Percentiles rank a stretch among this genome's conserved stretches.
Evolutionary conservation across 768 basidiomycete species (phyloP).

Genomic region (Naganishia friedmannii): DNA sequence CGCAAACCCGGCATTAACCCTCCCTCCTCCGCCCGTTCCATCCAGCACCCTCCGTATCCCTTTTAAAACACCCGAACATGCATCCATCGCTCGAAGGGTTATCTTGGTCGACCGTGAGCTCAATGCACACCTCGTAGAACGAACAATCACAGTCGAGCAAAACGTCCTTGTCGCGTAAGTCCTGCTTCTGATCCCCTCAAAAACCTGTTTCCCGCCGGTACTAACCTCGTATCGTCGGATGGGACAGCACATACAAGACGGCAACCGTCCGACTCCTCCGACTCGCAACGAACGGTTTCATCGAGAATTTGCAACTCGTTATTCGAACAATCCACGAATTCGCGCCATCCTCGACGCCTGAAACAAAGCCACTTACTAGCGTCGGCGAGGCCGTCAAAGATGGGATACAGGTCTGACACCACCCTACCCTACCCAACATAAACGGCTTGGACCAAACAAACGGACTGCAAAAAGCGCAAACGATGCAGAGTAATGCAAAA

Average conservation of each 20-base stretch:
- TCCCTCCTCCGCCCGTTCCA: no score
- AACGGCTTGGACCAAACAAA: no score
- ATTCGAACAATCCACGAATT: constrained; percentile 78
- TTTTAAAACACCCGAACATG: constrained; percentile 70
- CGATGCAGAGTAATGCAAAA: no score
- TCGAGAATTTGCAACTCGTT: constrained; percentile 85
- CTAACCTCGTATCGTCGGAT: background rate
- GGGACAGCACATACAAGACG: constrained; percentile 58
- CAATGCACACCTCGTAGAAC: constrained; percentile 73
- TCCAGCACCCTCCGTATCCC: constrained; percentile 70
- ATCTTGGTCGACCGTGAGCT: constrained; percentile 85
- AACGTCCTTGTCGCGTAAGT: constrained; percentile 74
- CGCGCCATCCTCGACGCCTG: constrained; percentile 54
- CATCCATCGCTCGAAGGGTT: constrained; percentile 72
- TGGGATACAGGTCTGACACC: background rate
- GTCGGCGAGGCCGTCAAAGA: background rate
- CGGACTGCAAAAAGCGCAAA: no score
- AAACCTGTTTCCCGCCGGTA: background rate
- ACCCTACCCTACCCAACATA: no score
- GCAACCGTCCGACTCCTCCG: constrained; percentile 81
- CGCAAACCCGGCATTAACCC: background rate
- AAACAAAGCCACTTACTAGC: background rate
- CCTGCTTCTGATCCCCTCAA: no score
- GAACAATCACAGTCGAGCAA: constrained; percentile 66
- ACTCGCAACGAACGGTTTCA: constrained; percentile 75